phyloP scores from a whole-genome alignment of 2,329 filamentous ascomycete genomes.

The Beauveria sp. region DNA sequence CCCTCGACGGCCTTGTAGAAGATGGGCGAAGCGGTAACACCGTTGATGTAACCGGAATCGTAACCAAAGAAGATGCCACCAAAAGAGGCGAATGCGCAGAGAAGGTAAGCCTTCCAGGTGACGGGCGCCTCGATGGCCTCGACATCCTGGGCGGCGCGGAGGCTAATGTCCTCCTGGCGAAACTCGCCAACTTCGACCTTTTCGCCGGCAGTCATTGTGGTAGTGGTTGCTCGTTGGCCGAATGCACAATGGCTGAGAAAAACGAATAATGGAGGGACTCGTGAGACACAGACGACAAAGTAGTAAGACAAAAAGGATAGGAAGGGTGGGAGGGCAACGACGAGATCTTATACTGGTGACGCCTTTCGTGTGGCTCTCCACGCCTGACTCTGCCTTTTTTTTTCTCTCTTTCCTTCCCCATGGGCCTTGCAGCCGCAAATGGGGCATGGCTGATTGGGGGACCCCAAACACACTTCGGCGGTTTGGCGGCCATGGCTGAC shows the following conservation, averaged over 20 bases:
- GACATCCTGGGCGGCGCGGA: conserved; percentile 42
- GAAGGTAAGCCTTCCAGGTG: conserved; percentile 59
- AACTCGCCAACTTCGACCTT: conserved; percentile 1
- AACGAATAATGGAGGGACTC: neutral
- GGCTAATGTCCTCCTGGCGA: conserved; percentile 20
- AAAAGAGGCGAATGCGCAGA: conserved; percentile 64
- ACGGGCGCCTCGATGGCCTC: conserved; percentile 59
- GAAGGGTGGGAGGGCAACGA: neutral
- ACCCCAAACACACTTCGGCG: conserved; percentile 9
- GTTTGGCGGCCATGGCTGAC: conserved; percentile 11
- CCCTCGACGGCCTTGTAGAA: conserved; percentile 48
- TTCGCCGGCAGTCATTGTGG: conserved; percentile 1
- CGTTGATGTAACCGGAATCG: conserved; percentile 69
- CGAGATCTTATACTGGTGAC: conserved; percentile 5
- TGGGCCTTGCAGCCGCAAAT: neutral
- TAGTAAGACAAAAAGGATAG: neutral
- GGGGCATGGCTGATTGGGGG: conserved; percentile 1
- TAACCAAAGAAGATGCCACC: conserved; percentile 74
- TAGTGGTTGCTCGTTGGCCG: neutral
- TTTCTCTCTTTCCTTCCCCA: neutral
- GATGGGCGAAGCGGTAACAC: conserved; percentile 44
- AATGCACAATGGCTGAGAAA: neutral
- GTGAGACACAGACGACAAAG: conserved; percentile 9
- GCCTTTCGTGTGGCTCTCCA: neutral
- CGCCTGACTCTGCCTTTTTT: neutral